Evolutionary conservation across 768 basidiomycete genomes (phyloP).

Genomic region (Mycena vulgaris): DNA sequence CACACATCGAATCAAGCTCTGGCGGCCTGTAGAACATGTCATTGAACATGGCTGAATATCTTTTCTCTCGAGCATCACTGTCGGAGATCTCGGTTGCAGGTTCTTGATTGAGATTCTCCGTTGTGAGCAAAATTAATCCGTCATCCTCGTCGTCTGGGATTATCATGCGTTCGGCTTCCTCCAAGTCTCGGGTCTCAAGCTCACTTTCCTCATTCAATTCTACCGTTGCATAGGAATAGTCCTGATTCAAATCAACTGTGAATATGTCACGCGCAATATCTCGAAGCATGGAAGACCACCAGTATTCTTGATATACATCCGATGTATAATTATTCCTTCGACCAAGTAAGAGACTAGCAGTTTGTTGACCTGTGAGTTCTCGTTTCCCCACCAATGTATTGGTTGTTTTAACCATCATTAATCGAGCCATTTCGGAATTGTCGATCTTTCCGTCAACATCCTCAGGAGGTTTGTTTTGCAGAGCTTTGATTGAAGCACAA

Average conservation of each 20-base stretch:
- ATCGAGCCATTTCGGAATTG: constrained; percentile 6
- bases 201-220: neutral
- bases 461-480: constrained; percentile 31
- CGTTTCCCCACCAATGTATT: constrained; percentile 25
- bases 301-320: constrained; percentile 17
- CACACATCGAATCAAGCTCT: constrained; percentile 13
- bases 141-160: constrained; percentile 21
- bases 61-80: constrained; percentile 1
- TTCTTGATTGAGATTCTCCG: neutral
- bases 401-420: constrained; percentile 25
- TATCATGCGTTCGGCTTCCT: neutral
- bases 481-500: constrained; percentile 34
- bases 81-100: neutral
- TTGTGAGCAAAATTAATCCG: constrained; percentile 4
- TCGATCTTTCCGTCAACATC: constrained; percentile 32
- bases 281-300: constrained; percentile 29
- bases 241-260: constrained; percentile 23
- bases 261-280: constrained; percentile 36
- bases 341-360: constrained; percentile 19
- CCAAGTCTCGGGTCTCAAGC: neutral
- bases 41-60: constrained; percentile 21
- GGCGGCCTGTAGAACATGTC: constrained; percentile 32
- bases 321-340: constrained; percentile 18
- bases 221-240: neutral
- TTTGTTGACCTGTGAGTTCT: constrained; percentile 32